A percentile compares a stretch with the other conserved stretches of the same genome.
These are phyloP conservation scores for Omphalea diandra DNA, from an alignment of 441 rosid genomes.

Conservation along the genomic window DNA sequence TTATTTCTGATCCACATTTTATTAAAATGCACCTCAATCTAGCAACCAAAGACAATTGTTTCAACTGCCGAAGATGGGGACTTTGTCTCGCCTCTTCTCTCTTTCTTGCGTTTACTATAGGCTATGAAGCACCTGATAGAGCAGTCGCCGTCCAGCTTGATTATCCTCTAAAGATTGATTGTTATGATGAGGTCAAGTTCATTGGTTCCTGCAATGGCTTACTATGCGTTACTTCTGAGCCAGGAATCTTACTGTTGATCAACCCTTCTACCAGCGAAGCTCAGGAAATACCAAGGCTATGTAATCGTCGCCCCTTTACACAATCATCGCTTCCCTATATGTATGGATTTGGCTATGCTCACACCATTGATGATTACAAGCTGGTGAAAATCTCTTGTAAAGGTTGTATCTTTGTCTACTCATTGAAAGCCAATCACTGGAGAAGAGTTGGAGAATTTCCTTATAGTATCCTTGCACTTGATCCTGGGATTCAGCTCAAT, in stretches of 20 bases:
- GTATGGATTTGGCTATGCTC: slow-evolving; percentile 48
- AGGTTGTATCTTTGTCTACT: slow-evolving; percentile 34
- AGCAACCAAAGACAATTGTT: slow-evolving; percentile 14
- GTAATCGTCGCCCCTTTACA: slow-evolving; percentile 7
- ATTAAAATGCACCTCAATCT: slow-evolving; percentile 31
- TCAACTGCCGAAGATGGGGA: slow-evolving; percentile 25
- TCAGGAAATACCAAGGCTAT: slow-evolving; percentile 27
- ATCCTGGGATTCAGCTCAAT: slow-evolving; percentile 36
- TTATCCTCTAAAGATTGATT: slow-evolving; percentile 35
- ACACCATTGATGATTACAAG: slow-evolving; percentile 35
- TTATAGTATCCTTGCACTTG: slow-evolving; percentile 24
- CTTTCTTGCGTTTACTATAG: slow-evolving; percentile 37
- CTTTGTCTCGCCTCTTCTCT: slow-evolving; percentile 34
- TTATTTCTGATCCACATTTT: slow-evolving; percentile 31
- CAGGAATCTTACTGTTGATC: slow-evolving; percentile 37
- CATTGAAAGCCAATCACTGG: slow-evolving; percentile 40
- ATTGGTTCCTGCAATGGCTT: slow-evolving; percentile 54
- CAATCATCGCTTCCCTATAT: slow-evolving; percentile 4
- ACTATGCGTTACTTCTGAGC: slow-evolving; percentile 42
- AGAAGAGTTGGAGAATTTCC: slow-evolving; percentile 25
- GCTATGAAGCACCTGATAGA: slow-evolving; percentile 19
- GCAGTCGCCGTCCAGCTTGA: slow-evolving; percentile 35
- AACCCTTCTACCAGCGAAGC: slow-evolving; percentile 50
- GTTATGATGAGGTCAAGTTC: slow-evolving; percentile 17
- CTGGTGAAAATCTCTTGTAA: slow-evolving; percentile 29